Evolutionary conservation across 2,329 filamentous ascomycete genomes (phyloP).

Genomic region (Diaporthe ilicicola): DNA sequence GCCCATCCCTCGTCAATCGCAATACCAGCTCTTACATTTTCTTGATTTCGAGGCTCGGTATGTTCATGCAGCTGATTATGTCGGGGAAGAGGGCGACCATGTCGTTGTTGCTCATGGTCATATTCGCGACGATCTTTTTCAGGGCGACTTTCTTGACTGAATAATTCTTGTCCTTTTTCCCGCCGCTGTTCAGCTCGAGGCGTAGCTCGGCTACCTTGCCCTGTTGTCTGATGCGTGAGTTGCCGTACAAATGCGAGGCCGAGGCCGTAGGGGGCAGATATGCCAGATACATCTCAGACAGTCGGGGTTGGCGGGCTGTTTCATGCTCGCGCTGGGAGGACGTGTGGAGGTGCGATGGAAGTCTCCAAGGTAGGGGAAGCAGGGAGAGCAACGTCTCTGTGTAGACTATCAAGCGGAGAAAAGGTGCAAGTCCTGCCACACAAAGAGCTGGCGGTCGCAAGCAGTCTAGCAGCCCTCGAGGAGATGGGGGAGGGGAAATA

Average conservation of each 20-base stretch:
- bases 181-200: conserved; percentile 89
- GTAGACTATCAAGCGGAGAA: not conserved
- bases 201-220: conserved; percentile 98
- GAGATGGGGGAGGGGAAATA: not conserved
- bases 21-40: conserved; percentile 78
- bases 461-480: not conserved
- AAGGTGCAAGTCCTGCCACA: not conserved
- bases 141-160: conserved; percentile 95
- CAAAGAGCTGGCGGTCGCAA: not conserved
- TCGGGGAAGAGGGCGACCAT: conserved; percentile 98
- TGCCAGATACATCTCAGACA: conserved; percentile 59
- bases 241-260: conserved; percentile 35
- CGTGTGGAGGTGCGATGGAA: not conserved
- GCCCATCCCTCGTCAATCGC: not conserved
- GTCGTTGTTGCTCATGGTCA: conserved; percentile 99
- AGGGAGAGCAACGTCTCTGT: conserved; percentile 23
- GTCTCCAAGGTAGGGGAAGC: conserved; percentile 1
- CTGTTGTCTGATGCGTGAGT: conserved; percentile 72
- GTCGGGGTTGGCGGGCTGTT: not conserved
- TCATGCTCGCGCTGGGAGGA: conserved; percentile 17
- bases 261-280: conserved; percentile 57
- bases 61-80: conserved; percentile 93
- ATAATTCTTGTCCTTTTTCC: conserved; percentile 98
- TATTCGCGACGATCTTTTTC: conserved; percentile 99
- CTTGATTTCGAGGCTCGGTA: conserved; percentile 96